A percentile compares a stretch with the other conserved stretches of the same genome.
Evolutionary conservation across 148 eudicot species (phyloP).

Genomic region (Silene latifolia): DNA sequence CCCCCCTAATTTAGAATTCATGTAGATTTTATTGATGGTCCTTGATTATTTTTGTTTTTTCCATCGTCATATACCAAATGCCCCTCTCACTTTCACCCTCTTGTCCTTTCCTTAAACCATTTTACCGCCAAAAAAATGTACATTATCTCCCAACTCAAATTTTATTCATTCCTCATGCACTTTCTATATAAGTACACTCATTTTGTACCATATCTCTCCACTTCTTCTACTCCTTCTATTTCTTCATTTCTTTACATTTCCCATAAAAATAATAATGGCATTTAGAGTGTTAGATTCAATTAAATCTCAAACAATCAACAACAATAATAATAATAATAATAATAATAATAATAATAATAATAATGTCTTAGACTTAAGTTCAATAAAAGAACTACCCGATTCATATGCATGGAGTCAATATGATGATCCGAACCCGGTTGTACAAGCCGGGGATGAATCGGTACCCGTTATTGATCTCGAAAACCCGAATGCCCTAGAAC

Average conservation of each 20-base stretch:
- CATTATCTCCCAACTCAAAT: conserved; percentile 19
- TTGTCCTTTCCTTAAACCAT: conserved; percentile 34
- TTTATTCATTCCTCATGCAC: conserved; percentile 3
- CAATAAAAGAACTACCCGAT: conserved; percentile 62
- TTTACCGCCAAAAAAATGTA: conserved; percentile 22
- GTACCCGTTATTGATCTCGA: conserved; percentile 55
- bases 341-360: background rate
- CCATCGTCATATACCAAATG: conserved; percentile 25
- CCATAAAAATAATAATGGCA: conserved; percentile 25
- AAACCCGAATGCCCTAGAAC: conserved; percentile 36
- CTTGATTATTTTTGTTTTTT: conserved; percentile 31
- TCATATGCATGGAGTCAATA: conserved; percentile 51
- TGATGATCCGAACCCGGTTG: conserved; percentile 1
- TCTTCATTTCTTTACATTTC: background rate
- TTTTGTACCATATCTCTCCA: conserved; percentile 14
- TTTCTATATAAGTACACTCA: conserved; percentile 17
- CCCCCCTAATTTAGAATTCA: background rate
- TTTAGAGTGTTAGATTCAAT: conserved; percentile 27
- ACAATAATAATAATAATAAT: background rate
- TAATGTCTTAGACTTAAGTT: conserved; percentile 36
- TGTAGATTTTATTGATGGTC: conserved; percentile 23
- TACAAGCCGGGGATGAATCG: background rate
- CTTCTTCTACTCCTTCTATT: background rate
- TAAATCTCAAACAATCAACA: conserved; percentile 13
- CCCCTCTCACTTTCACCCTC: conserved; percentile 38